Evolutionary conservation across 768 basidiomycete species (phyloP).

Genomic region (Trametes cinnabarina): DNA sequence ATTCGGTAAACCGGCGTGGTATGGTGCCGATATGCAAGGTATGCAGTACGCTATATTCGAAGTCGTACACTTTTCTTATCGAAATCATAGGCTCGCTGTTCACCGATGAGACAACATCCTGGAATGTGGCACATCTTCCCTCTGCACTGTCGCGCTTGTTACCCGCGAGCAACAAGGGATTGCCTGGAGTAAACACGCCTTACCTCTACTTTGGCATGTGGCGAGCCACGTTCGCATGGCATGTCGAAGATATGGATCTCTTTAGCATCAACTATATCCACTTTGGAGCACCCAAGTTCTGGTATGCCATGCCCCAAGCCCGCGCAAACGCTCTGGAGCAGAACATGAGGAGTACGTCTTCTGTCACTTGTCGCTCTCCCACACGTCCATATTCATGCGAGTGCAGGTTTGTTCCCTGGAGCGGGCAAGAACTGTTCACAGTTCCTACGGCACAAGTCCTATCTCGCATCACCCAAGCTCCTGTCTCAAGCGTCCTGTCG

Average conservation of each 20-base stretch:
- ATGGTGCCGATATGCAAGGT: conserved; percentile 96
- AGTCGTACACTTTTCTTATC: neutral
- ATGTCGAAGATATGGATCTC: conserved; percentile 99
- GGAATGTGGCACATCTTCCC: conserved; percentile 94
- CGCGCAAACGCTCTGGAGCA: conserved; percentile 81
- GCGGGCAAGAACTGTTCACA: conserved; percentile 85
- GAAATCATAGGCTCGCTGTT: conserved; percentile 55
- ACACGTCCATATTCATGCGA: too few relatives aligned
- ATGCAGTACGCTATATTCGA: conserved; percentile 20
- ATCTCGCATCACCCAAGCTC: conserved; percentile 83
- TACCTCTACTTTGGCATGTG: conserved; percentile 99
- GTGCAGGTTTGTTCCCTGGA: conserved; percentile 81
- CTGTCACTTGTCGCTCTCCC: neutral
- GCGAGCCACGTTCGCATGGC: conserved; percentile 98
- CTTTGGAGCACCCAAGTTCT: conserved; percentile 95
- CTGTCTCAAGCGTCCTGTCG: conserved; percentile 76
- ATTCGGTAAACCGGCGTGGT: conserved; percentile 90
- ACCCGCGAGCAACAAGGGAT: conserved; percentile 59
- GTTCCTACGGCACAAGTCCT: conserved; percentile 95
- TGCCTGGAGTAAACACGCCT: conserved; percentile 96
- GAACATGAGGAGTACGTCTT: conserved; percentile 73
- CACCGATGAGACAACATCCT: conserved; percentile 72
- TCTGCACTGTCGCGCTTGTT: conserved; percentile 82
- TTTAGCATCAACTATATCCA: conserved; percentile 99
- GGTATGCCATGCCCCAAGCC: conserved; percentile 94